phyloP scores from a whole-genome alignment of 2,329 filamentous ascomycete species.

The Rutstroemia sp. region DNA sequence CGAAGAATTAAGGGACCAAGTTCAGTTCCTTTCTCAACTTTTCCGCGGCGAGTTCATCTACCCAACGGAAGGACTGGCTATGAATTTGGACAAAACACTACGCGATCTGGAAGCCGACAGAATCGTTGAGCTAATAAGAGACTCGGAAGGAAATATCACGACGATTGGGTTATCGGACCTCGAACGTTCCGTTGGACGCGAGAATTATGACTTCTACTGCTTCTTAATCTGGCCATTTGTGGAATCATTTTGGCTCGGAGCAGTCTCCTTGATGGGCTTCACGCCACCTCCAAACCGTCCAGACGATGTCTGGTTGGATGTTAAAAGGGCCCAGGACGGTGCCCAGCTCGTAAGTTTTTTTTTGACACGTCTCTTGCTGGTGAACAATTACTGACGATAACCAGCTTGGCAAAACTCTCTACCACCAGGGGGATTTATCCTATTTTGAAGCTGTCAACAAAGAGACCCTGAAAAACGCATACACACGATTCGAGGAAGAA shows the following conservation, averaged over 20 bases:
- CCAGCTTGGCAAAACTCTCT: conserved; percentile 88
- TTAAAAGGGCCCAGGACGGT: conserved; percentile 69
- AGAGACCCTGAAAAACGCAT: conserved; percentile 92
- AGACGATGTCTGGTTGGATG: conserved; percentile 69
- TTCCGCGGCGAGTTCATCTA: conserved; percentile 98
- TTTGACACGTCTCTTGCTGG: background rate
- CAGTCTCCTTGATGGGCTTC: conserved; percentile 79
- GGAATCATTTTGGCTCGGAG: conserved; percentile 86
- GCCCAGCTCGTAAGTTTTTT: conserved; percentile 63
- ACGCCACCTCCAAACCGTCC: conserved; percentile 54
- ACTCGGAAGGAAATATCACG: conserved; percentile 47
- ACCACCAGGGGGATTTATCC: conserved; percentile 92
- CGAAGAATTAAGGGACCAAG: conserved; percentile 65
- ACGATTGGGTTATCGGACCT: conserved; percentile 66
- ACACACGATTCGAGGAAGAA: conserved; percentile 80
- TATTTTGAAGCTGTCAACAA: conserved; percentile 99
- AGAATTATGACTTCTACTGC: conserved; percentile 98
- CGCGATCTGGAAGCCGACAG: conserved; percentile 69
- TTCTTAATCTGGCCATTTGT: conserved; percentile 99
- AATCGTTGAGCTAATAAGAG: conserved; percentile 62
- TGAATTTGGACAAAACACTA: conserved; percentile 77
- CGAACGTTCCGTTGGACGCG: conserved; percentile 72
- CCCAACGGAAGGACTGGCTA: conserved; percentile 71
- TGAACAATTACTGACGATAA: conserved; percentile 16
- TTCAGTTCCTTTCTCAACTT: conserved; percentile 83